phyloP scores from a whole-genome alignment of 1,284 basidiomycete genomes.

The Malassezia globosa region DNA sequence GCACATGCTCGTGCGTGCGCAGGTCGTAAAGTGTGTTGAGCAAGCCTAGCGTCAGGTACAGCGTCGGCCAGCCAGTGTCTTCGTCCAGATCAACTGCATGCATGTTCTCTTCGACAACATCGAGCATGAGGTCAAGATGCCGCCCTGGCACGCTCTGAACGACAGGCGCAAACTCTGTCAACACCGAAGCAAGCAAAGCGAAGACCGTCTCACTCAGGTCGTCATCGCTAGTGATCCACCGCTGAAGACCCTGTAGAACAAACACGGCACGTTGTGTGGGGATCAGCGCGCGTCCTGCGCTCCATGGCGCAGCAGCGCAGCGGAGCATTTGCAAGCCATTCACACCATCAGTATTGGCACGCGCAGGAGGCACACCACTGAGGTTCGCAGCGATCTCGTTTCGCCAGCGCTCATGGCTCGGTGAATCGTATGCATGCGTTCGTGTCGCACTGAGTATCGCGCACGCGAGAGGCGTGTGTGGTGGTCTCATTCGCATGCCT shows the following conservation, averaged over 20 bases:
- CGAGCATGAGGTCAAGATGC: slow-evolving; percentile 87
- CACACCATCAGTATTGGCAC: slow-evolving; percentile 62
- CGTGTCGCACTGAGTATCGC: slow-evolving; percentile 12
- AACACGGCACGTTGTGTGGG: slow-evolving; percentile 78
- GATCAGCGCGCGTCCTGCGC: slow-evolving; percentile 66
- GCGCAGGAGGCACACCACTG: slow-evolving; percentile 58
- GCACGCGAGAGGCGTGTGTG: slow-evolving; percentile 5
- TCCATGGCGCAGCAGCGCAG: slow-evolving; percentile 63
- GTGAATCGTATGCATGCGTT: slow-evolving; percentile 24
- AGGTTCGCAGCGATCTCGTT: slow-evolving; percentile 77
- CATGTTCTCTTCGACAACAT: slow-evolving; percentile 74
- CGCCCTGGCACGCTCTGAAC: slow-evolving; percentile 72
- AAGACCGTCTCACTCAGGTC: slow-evolving; percentile 64
- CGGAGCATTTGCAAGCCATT: slow-evolving; percentile 61
- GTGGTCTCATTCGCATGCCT: slow-evolving; percentile 19
- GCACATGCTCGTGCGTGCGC: slow-evolving; percentile 55
- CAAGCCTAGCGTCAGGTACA: slow-evolving; percentile 62
- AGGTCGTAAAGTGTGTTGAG: slow-evolving; percentile 58
- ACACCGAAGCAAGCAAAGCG: slow-evolving; percentile 63
- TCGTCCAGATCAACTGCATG: slow-evolving; percentile 62
- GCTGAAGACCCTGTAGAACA: slow-evolving; percentile 70
- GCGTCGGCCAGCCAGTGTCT: slow-evolving; percentile 54
- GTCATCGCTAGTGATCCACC: slow-evolving; percentile 67
- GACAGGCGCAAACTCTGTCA: slow-evolving; percentile 69
- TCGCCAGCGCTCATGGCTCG: slow-evolving; percentile 66